phyloP scores from a whole-genome alignment of 345 rosid genomes.

The Firmiana major region DNA sequence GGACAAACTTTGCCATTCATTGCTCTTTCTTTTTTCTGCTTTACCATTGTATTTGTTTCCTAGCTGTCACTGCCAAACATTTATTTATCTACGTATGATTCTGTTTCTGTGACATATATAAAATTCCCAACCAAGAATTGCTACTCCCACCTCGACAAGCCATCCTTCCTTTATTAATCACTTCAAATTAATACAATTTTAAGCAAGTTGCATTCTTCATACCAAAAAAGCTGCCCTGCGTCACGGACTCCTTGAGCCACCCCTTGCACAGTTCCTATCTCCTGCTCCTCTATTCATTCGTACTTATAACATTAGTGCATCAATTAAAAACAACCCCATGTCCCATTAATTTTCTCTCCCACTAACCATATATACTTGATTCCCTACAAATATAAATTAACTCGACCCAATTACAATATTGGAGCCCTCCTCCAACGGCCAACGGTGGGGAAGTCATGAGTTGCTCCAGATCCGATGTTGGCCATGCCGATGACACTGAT shows the following conservation, averaged over 20 bases:
- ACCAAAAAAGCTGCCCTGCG: constrained; percentile 2
- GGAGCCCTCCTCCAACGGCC: constrained; percentile 4
- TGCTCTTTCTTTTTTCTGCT: not conserved
- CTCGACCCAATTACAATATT: not conserved
- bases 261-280: not conserved
- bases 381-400: not conserved
- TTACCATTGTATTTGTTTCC: not conserved
- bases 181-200: not conserved
- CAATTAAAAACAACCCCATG: not conserved
- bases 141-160: not conserved
- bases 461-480: not conserved
- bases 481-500: not conserved
- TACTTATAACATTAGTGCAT: not conserved
- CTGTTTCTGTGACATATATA: too few relatives aligned
- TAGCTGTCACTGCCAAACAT: not conserved
- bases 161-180: not conserved
- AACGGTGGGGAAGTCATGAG: not conserved
- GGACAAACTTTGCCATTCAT: not conserved
- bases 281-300: not conserved
- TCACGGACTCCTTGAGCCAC: constrained; percentile 14
- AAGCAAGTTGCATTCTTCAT: not conserved
- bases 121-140: not conserved
- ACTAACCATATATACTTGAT: not conserved
- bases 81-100: too few relatives aligned
- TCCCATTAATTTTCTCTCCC: not conserved